These are phyloP conservation scores for Pleurotus eryngii DNA, from an alignment of 768 basidiomycete species.

Conservation along the genomic window DNA sequence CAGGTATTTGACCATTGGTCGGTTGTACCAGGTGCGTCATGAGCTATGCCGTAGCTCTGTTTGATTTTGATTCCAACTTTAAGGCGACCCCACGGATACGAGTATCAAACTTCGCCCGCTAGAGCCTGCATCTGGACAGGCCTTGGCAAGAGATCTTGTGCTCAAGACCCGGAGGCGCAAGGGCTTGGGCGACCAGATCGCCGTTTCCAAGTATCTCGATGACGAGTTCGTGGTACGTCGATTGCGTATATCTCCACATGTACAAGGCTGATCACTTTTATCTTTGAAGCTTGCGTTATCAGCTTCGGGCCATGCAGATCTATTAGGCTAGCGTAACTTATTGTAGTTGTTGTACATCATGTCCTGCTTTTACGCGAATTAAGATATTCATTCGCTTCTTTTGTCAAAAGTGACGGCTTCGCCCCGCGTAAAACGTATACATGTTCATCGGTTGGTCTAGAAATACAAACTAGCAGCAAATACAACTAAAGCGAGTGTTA, in stretches of 20 bases:
- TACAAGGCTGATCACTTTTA: too few species aligned
- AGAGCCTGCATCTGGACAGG: slow-evolving; percentile 96
- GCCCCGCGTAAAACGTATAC: too few species aligned
- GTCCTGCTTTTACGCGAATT: not conserved
- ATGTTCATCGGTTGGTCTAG: slow-evolving; percentile 27
- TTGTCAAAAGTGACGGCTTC: not conserved
- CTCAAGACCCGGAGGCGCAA: slow-evolving; percentile 96
- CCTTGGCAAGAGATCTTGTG: slow-evolving; percentile 90
- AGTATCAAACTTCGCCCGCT: slow-evolving; percentile 94
- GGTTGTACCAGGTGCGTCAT: slow-evolving; percentile 83
- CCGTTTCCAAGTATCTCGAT: slow-evolving; percentile 95
- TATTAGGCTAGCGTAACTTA: slow-evolving; percentile 51
- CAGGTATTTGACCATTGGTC: slow-evolving; percentile 99
- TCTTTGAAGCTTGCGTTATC: slow-evolving; percentile 76
- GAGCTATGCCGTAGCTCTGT: too few species aligned
- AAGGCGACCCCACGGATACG: slow-evolving; percentile 97
- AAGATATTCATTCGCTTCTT: not conserved
- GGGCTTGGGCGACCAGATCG: slow-evolving; percentile 94
- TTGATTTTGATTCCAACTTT: not conserved
- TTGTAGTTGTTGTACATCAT: not conserved
- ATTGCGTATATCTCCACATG: not conserved
- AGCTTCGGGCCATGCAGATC: slow-evolving; percentile 93
- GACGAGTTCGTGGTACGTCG: slow-evolving; percentile 88
- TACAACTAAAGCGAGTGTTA: slow-evolving; percentile 50
- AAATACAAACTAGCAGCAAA: slow-evolving; percentile 89